Conservation (phyloP, 2,329 filamentous ascomycete genomes). For the Cercospora sp. region DNA sequence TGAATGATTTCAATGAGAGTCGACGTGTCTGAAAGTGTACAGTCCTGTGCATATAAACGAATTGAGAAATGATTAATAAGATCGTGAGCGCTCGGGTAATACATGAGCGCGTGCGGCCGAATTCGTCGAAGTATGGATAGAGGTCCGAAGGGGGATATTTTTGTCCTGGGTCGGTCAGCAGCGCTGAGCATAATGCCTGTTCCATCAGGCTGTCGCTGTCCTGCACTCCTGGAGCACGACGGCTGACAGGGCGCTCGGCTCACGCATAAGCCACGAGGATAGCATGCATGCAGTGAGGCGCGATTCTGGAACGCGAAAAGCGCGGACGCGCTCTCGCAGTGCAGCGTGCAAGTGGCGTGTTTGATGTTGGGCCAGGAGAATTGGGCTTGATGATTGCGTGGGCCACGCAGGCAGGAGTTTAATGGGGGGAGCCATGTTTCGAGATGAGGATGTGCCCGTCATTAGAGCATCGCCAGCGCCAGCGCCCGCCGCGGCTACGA, state of each 20-base stretch:
- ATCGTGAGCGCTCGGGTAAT: background rate
- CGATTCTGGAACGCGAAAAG: background rate
- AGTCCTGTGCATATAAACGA: background rate
- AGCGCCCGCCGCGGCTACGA: background rate
- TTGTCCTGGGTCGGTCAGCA: background rate
- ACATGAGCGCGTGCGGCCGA: background rate
- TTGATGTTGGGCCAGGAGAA: background rate
- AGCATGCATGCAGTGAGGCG: slow-evolving; percentile 9
- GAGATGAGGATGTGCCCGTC: slow-evolving; percentile 1
- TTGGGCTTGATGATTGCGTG: background rate
- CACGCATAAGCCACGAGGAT: slow-evolving; percentile 20
- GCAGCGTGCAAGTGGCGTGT: slow-evolving; percentile 2
- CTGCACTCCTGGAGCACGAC: slow-evolving; percentile 6
- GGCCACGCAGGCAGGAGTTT: slow-evolving; percentile 5
- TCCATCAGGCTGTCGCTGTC: background rate
- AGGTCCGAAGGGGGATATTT: background rate
- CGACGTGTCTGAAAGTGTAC: background rate
- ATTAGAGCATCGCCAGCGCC: background rate
- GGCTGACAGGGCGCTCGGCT: slow-evolving; percentile 4
- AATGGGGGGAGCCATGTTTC: slow-evolving; percentile 4
- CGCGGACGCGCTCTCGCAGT: background rate
- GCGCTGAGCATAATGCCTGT: slow-evolving; percentile 5
- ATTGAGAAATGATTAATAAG: background rate
- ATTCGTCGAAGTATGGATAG: background rate
- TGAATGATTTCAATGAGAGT: background rate